Evolutionary conservation across 2,329 filamentous ascomycete species (phyloP).

Genomic region (Nannizziopsis barbatae): DNA sequence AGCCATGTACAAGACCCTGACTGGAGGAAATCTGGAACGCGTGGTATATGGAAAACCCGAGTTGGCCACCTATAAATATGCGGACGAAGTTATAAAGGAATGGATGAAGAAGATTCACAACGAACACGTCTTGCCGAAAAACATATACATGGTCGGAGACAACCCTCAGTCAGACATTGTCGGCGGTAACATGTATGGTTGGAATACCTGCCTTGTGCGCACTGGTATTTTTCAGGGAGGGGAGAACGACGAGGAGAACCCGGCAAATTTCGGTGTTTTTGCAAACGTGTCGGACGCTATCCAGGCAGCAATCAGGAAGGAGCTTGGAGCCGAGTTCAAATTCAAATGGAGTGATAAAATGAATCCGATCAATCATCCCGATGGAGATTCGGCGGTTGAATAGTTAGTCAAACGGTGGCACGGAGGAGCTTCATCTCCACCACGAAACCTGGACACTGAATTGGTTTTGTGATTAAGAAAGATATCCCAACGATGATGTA

Average conservation of each 20-base stretch:
- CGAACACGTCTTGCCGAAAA: conserved; percentile 56
- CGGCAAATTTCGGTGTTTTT: conserved; percentile 67
- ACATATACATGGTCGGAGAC: conserved; percentile 68
- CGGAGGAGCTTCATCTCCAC: neutral
- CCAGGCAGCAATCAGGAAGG: conserved; percentile 53
- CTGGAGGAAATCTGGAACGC: conserved; percentile 60
- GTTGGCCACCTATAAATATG: conserved; percentile 65
- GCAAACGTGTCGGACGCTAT: conserved; percentile 61
- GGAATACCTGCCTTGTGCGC: conserved; percentile 68
- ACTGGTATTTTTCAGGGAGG: conserved; percentile 69
- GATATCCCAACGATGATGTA: too few species aligned
- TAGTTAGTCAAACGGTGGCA: neutral
- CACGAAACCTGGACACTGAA: neutral
- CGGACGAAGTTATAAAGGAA: conserved; percentile 57
- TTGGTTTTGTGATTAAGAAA: too few species aligned
- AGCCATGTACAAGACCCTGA: conserved; percentile 53
- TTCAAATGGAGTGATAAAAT: conserved; percentile 61
- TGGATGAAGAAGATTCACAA: conserved; percentile 70
- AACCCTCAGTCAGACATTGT: conserved; percentile 64
- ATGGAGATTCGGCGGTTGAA: conserved; percentile 44
- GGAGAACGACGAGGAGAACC: conserved; percentile 65
- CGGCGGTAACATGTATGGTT: conserved; percentile 69
- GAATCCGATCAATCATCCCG: conserved; percentile 53
- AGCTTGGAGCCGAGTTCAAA: conserved; percentile 63
- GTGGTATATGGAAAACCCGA: conserved; percentile 68